phyloP scores from a whole-genome alignment of 139 green algal genomes.

The Haematococcus lacustris region DNA sequence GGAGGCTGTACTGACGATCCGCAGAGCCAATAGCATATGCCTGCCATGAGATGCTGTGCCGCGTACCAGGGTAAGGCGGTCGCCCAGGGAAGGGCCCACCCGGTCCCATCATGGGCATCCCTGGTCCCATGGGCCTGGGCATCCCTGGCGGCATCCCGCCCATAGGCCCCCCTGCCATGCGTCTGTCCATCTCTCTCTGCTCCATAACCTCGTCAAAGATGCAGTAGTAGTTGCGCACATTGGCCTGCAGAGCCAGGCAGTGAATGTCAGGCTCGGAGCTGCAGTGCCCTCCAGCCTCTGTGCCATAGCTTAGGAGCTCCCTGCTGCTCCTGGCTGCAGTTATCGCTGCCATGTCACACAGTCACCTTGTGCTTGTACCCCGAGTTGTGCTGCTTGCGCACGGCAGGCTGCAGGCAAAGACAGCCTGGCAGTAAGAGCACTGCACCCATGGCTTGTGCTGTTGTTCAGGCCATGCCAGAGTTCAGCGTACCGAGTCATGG shows the following conservation, averaged over 20 bases:
- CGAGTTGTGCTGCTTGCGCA: constrained; percentile 92
- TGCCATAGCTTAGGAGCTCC: background rate
- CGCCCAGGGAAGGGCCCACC: too few relatives aligned
- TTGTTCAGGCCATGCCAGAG: background rate
- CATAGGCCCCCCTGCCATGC: too few relatives aligned
- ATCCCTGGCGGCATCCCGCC: too few relatives aligned
- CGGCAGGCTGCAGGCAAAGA: constrained; percentile 59
- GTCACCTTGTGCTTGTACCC: constrained; percentile 93
- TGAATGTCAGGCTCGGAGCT: background rate
- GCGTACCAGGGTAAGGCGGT: too few relatives aligned
- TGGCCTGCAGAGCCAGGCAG: constrained; percentile 50
- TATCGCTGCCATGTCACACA: background rate
- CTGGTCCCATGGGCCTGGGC: too few relatives aligned
- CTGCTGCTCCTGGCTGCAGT: background rate
- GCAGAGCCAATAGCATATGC: too few relatives aligned
- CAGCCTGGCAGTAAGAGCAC: background rate
- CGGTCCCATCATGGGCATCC: too few relatives aligned
- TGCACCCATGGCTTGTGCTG: background rate
- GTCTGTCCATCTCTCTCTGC: constrained; percentile 13
- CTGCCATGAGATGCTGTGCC: too few relatives aligned
- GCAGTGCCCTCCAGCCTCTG: too few relatives aligned
- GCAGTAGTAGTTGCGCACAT: constrained; percentile 90
- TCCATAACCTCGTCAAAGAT: constrained; percentile 67
- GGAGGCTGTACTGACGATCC: too few relatives aligned
- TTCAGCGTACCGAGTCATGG: constrained; percentile 71